phyloP scores from a whole-genome alignment of 1,284 basidiomycete genomes.

The Entoloma clypeatum region DNA sequence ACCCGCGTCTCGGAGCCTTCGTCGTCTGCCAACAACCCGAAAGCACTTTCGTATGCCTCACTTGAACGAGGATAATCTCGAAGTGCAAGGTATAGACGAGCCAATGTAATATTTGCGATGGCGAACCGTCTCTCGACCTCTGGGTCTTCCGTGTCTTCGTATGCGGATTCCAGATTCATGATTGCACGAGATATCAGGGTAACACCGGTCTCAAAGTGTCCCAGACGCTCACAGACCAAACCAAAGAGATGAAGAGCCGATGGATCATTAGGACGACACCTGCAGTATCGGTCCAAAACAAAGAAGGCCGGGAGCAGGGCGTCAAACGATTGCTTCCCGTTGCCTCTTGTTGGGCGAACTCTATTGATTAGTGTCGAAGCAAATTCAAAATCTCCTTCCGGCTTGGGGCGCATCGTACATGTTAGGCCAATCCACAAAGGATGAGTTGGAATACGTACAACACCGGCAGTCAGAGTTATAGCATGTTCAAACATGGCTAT shows the following conservation, averaged over 20 bases:
- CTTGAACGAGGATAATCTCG: conserved; percentile 59
- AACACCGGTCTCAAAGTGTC: conserved; percentile 62
- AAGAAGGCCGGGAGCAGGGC: conserved; percentile 74
- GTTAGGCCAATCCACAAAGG: conserved; percentile 1
- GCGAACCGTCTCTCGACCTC: conserved; percentile 77
- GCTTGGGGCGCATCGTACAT: conserved; percentile 38
- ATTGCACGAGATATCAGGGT: conserved; percentile 65
- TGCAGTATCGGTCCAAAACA: conserved; percentile 75
- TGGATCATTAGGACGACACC: conserved; percentile 65
- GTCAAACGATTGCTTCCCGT: conserved; percentile 33
- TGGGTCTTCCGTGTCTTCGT: conserved; percentile 83
- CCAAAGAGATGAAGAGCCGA: conserved; percentile 83
- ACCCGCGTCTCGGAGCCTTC: conserved; percentile 34
- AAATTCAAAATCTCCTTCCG: conserved; percentile 82
- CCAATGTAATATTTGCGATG: conserved; percentile 82
- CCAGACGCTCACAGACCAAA: conserved; percentile 83
- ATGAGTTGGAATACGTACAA: conserved; percentile 45
- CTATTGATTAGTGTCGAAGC: conserved; percentile 61
- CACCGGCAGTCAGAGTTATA: conserved; percentile 60
- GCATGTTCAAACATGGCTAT: conserved; percentile 81
- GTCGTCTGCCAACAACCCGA: conserved; percentile 64
- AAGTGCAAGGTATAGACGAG: conserved; percentile 66
- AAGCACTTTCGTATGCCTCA: conserved; percentile 69
- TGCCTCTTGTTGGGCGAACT: conserved; percentile 29
- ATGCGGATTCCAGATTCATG: conserved; percentile 75